Conservation (phyloP, 2,329 filamentous ascomycete genomes). For the Penicillium sp. region DNA sequence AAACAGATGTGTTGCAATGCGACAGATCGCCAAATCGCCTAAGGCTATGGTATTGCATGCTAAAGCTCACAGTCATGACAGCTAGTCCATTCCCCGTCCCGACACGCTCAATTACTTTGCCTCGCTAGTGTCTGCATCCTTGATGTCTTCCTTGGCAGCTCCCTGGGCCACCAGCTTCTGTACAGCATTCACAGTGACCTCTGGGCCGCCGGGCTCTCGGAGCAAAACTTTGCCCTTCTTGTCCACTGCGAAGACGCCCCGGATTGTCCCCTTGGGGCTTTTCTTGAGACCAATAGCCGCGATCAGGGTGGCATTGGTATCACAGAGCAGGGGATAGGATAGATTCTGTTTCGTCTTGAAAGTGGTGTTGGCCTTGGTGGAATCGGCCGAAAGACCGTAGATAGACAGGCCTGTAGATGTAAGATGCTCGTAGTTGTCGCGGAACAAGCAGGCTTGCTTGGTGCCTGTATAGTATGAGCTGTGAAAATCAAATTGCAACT, state of each 20-base stretch:
- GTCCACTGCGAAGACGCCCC: constrained; percentile 82
- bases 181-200: constrained; percentile 70
- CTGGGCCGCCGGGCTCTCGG: constrained; percentile 68
- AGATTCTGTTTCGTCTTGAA: constrained; percentile 91
- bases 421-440: constrained; percentile 72
- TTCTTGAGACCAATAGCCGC: constrained; percentile 86
- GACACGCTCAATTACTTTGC: constrained; percentile 1
- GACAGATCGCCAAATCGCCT: not conserved
- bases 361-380: constrained; percentile 81
- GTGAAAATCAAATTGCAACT: not conserved
- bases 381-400: constrained; percentile 84
- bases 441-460: constrained; percentile 87
- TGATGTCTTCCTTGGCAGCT: constrained; percentile 19
- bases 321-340: constrained; percentile 82
- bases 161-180: constrained; percentile 59
- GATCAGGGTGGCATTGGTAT: constrained; percentile 69
- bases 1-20: not conserved
- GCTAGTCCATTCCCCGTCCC: not conserved
- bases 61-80: not conserved
- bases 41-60: not conserved
- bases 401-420: constrained; percentile 75
- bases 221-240: constrained; percentile 76
- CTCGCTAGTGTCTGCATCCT: constrained; percentile 9
- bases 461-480: constrained; percentile 58
- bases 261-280: constrained; percentile 67